A percentile compares a stretch with the other conserved stretches of the same genome.
These are phyloP conservation scores for Colletotrichum camelliae DNA, from an alignment of 2,329 filamentous ascomycete species.

Conservation along the genomic window DNA sequence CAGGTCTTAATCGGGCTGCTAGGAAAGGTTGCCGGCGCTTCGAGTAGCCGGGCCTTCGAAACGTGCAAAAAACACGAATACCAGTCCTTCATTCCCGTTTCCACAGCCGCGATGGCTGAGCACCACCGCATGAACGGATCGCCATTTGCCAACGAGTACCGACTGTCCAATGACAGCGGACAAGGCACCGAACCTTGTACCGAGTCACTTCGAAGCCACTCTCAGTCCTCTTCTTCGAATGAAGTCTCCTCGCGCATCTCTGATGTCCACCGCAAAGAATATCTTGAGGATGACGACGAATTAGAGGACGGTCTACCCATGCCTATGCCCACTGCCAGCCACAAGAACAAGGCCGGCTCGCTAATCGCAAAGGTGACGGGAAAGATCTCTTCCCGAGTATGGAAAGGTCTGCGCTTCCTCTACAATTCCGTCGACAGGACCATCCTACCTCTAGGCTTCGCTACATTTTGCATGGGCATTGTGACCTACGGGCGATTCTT, in stretches of 20 bases:
- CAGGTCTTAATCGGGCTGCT: conserved; percentile 75
- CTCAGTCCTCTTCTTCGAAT: conserved; percentile 64
- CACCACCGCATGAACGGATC: conserved; percentile 44
- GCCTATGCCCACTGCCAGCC: conserved; percentile 47
- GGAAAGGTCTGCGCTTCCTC: conserved; percentile 61
- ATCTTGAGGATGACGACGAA: conserved; percentile 53
- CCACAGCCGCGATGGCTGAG: conserved; percentile 58
- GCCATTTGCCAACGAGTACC: conserved; percentile 39
- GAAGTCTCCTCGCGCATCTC: conserved; percentile 35
- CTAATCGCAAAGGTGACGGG: conserved; percentile 59
- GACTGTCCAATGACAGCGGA: conserved; percentile 74
- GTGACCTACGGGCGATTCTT: conserved; percentile 84
- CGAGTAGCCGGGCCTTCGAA: neutral
- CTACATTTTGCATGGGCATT: conserved; percentile 73
- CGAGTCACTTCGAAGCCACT: conserved; percentile 69
- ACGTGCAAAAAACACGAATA: conserved; percentile 45
- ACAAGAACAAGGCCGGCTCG: conserved; percentile 33
- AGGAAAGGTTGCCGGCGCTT: conserved; percentile 58
- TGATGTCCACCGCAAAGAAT: conserved; percentile 43
- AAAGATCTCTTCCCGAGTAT: conserved; percentile 60
- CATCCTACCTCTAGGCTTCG: conserved; percentile 79
- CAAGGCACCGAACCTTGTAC: conserved; percentile 76
- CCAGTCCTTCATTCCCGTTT: conserved; percentile 67
- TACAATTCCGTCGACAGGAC: conserved; percentile 78
- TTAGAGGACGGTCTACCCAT: conserved; percentile 40